phyloP scores from a whole-genome alignment of 2,329 filamentous ascomycete species.

The Botrytis fabae region DNA sequence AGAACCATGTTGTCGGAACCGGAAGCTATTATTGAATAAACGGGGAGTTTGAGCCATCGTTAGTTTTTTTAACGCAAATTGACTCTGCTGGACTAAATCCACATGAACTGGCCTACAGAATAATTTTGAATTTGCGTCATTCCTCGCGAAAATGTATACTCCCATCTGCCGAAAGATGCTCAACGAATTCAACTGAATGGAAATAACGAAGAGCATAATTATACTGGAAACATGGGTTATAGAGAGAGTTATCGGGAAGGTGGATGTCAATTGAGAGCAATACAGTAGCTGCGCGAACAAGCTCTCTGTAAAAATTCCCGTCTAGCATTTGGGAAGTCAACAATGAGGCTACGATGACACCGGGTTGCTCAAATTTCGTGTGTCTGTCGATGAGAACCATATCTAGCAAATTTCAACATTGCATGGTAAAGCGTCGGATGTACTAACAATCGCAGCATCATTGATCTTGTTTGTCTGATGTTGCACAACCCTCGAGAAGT shows the following conservation, averaged over 20 bases:
- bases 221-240: background rate
- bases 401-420: background rate
- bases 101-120: background rate
- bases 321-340: too few species aligned
- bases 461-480: background rate
- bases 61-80: too few species aligned
- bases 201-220: background rate
- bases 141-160: background rate
- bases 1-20: background rate
- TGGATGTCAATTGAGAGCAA: background rate
- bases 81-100: background rate
- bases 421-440: background rate
- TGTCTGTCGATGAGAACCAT: background rate
- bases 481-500: background rate
- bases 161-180: background rate
- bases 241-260: too few species aligned
- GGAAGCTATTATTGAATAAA: background rate
- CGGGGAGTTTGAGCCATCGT: background rate
- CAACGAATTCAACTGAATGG: background rate
- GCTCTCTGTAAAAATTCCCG: background rate
- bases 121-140: too few species aligned
- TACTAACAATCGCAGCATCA: background rate
- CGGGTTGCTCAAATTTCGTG: background rate
- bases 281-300: background rate
- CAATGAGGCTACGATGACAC: background rate